A percentile compares a stretch with the other conserved stretches of the same genome.
Conservation (phyloP, 148 eudicot species). For the Fagopyrum esculentum region DNA sequence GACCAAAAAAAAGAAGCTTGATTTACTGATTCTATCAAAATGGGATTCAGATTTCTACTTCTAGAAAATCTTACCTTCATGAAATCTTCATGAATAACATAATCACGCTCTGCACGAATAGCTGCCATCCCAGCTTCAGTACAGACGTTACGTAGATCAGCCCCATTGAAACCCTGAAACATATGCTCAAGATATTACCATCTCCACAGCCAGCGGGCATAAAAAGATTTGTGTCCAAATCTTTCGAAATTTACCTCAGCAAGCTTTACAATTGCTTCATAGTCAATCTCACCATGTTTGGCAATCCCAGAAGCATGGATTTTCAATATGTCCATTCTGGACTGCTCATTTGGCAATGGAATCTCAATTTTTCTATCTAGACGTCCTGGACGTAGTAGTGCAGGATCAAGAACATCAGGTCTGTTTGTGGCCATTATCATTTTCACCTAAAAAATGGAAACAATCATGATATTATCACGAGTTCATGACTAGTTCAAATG, state of each 20-base stretch:
- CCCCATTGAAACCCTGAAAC: conserved; percentile 84
- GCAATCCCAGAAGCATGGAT: conserved; percentile 98
- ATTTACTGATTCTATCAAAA: too few species aligned
- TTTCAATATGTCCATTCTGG: conserved; percentile 87
- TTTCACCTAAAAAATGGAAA: conserved; percentile 41
- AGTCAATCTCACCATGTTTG: conserved; percentile 97
- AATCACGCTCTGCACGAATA: conserved; percentile 94
- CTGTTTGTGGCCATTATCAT: conserved; percentile 99
- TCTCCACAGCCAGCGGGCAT: neutral
- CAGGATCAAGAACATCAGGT: conserved; percentile 98
- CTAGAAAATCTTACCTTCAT: conserved; percentile 53
- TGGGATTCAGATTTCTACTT: neutral
- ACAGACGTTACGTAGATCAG: conserved; percentile 86
- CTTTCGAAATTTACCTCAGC: conserved; percentile 55
- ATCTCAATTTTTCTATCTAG: conserved; percentile 97
- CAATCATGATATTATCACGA: neutral
- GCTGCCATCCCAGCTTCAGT: conserved; percentile 98
- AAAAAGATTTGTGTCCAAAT: neutral
- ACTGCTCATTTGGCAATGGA: conserved; percentile 98
- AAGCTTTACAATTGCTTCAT: conserved; percentile 95
- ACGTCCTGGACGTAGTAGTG: conserved; percentile 98
- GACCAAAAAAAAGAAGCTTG: too few species aligned
- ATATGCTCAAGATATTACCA: conserved; percentile 7
- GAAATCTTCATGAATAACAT: conserved; percentile 95
- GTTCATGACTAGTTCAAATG: neutral